These are phyloP conservation scores for Amanita muscaria DNA, from an alignment of 768 basidiomycete genomes.

Conservation along the genomic window DNA sequence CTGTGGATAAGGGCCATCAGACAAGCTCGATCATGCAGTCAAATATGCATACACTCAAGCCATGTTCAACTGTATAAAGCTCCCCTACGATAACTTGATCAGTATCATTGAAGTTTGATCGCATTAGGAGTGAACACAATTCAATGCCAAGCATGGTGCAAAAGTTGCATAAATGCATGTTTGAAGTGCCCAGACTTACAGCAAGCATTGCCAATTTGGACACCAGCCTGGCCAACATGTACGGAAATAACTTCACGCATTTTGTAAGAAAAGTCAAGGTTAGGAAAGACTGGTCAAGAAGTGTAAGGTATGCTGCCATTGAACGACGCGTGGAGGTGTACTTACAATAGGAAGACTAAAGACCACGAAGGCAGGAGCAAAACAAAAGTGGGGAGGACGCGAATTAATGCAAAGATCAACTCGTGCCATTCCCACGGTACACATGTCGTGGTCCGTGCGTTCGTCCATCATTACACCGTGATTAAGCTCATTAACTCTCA, in stretches of 20 bases:
- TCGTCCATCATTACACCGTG: not conserved
- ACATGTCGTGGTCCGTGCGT: constrained; percentile 37
- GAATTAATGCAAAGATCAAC: constrained; percentile 25
- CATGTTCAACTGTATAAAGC: constrained; percentile 98
- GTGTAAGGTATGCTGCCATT: not conserved
- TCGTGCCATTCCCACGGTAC: constrained; percentile 33
- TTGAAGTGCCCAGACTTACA: constrained; percentile 52
- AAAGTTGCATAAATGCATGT: constrained; percentile 11
- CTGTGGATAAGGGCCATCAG: constrained; percentile 31
- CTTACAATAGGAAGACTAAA: constrained; percentile 24
- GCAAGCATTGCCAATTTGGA: constrained; percentile 97
- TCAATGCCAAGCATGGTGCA: constrained; percentile 13
- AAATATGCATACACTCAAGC: constrained; percentile 70
- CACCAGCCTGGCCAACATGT: constrained; percentile 98
- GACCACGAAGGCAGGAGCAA: constrained; percentile 38
- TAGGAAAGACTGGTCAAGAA: not conserved
- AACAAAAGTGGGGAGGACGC: constrained; percentile 33
- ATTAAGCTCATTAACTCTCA: no score
- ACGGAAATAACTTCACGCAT: constrained; percentile 98
- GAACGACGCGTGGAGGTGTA: constrained; percentile 14
- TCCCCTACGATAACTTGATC: constrained; percentile 63
- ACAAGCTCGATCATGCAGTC: constrained; percentile 12
- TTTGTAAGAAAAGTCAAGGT: constrained; percentile 5
- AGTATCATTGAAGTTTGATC: constrained; percentile 27
- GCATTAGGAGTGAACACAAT: constrained; percentile 17